Base-by-base conservation (phyloP, 139 green algal genomes). In the Bryopsis sp. region DNA sequence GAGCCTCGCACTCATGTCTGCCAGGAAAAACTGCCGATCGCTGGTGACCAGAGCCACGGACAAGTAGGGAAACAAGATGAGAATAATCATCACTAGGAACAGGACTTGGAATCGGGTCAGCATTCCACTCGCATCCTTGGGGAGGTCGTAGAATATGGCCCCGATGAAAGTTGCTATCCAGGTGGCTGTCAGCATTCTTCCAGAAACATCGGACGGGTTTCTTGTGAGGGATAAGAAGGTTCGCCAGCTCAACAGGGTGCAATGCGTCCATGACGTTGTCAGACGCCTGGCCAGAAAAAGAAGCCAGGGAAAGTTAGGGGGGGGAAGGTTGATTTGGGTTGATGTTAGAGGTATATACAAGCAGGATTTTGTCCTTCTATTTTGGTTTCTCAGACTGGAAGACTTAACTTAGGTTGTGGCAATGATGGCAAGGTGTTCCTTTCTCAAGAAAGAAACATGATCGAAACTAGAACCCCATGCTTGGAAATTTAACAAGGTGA, bases 151-250 rank as follows among this genome's bases (percentile, higher is more conserved):
- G 75, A 81, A 89, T 67, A 86, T 78, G 47, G 85, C 68, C 32
- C 83, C 83, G 48, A 82, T 71, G 58, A 87, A 78, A 15, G 81
- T 29, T n/a, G 74, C 75, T 8, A 89, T 74, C 81, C 81, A 87
- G 29, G 79, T 59, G 47, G 85, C 84, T 0, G 74, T 77, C n/a
- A 89, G 72, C 58, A 81, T 79, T 35, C 81, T 73, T 3, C 73
- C 78, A 0, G 76, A 76, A 28, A 84, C 76, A 61, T 87, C 83
- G 15, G 81, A 72, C 3, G 83, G 83, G 75, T 89, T 89, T 47
- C 81, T 73, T 22, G 68, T 78, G 1, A 76, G 37, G 0, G 59
- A 70, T 39, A 82, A 36, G n/a, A 38, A 58, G 67, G 81, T 75
- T 15, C 81, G 73, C 66, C 72, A 81, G 38, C 76, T 37, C 67